These are phyloP conservation scores for Skeletonema costatum DNA, from an alignment of 108 stramenopile genomes.

Conservation along the genomic window DNA sequence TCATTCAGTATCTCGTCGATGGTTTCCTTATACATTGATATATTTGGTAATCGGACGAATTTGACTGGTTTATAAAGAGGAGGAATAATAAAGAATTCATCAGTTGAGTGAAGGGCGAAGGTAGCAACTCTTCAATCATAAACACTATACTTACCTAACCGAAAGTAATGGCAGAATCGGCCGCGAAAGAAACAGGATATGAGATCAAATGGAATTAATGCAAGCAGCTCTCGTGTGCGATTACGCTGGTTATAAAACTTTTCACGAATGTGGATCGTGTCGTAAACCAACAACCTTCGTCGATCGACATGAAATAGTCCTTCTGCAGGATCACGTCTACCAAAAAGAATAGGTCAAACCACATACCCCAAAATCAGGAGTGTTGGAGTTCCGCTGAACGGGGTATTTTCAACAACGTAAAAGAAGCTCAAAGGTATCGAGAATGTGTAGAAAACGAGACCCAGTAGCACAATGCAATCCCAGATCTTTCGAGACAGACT, in stretches of 20 bases:
- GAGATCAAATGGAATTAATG: constrained; percentile 37
- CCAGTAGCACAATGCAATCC: constrained; percentile 14
- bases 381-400: constrained; percentile 17
- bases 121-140: neutral
- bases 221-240: constrained; percentile 17
- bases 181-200: constrained; percentile 9
- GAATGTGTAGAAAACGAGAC: constrained; percentile 36
- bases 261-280: constrained; percentile 30
- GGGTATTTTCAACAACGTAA: constrained; percentile 17
- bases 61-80: constrained; percentile 2
- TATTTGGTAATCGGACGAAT: constrained; percentile 28
- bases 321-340: constrained; percentile 32
- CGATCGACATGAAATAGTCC: constrained; percentile 44
- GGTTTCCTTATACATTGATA: constrained; percentile 19
- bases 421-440: constrained; percentile 38
- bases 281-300: constrained; percentile 35
- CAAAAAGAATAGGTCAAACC: constrained; percentile 32
- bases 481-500: constrained; percentile 31
- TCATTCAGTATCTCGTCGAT: constrained; percentile 40
- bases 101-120: neutral
- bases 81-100: neutral
- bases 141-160: neutral
- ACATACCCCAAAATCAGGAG: constrained; percentile 28
- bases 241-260: constrained; percentile 16
- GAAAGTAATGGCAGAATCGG: constrained; percentile 22